Evolutionary conservation across 1,139 yeast species (phyloP), one percentile per base, ranked within the genome.

Genomic region (Pichia sp.): DNA sequence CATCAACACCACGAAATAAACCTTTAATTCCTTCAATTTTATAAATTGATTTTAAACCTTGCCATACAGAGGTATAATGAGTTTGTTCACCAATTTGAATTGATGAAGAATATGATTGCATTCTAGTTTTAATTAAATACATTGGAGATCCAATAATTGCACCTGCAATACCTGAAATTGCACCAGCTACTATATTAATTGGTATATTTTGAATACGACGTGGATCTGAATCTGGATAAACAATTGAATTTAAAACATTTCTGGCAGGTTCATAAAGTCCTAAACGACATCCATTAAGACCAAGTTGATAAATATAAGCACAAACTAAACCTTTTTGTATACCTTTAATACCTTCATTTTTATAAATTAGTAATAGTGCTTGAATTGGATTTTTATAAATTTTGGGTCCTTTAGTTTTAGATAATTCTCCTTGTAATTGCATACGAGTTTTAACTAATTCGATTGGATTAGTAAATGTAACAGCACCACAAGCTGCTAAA

Each of bases 401-500:
- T 56, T 72, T 77, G 18, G 79, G 75, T 1, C 73, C 77, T 40
- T 72, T 67, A 2, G 79, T 75, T 33, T 42, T 40, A 3, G 81
- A 71, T 46, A 92, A 73, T 67, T 92, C 97, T 49, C 98, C 98
- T 68, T 92, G 97, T 40, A 92, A 73, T 67, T 92, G 98, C 95
- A 92, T 86, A 67, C 97, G 75, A 3, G 95, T 92, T 69, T 92
- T 92, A 61, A 90, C 88, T 56, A 92, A 74, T 64, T 92, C 98
- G 52, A 92, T 85, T 7, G 98, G 98, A 63, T 92, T 92, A 9
- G 97, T 90, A 66, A 90, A 85, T 0, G 97, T 92, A 37, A 92
- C 98, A 0, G 98, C 97, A 47, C 95, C 95, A 70, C 97, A 90
- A 3, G 97, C 97, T 1, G 98, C 98, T 9, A 88, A 57, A 6